These are phyloP conservation scores for Inga oerstediana DNA, from an alignment of 306 rosid genomes.

Conservation along the genomic window DNA sequence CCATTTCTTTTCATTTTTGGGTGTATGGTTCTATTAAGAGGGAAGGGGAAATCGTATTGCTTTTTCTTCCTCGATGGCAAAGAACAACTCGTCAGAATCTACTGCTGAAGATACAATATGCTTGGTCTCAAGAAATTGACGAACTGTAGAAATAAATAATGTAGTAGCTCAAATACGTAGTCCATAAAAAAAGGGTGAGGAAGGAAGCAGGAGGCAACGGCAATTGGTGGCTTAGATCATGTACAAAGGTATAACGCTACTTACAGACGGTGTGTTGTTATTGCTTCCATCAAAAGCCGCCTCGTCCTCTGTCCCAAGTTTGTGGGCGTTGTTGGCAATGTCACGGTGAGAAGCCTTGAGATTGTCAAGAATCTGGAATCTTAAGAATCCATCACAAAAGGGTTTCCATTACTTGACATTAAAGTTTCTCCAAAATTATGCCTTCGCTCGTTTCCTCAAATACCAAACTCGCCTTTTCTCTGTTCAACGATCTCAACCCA, in stretches of 20 bases:
- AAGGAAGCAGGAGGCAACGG: constrained; percentile 25
- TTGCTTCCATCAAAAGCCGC: constrained; percentile 43
- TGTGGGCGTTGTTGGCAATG: neutral
- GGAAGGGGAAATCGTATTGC: neutral
- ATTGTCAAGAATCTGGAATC: constrained; percentile 62
- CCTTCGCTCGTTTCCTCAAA: constrained; percentile 37
- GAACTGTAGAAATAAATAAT: neutral
- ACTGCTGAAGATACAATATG: neutral
- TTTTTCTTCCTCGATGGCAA: neutral
- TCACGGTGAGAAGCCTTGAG: constrained; percentile 28
- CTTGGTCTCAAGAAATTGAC: neutral
- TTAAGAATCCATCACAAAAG: constrained; percentile 38
- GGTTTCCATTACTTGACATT: constrained; percentile 62
- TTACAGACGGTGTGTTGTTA: constrained; percentile 35
- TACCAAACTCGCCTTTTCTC: constrained; percentile 24
- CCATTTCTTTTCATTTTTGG: neutral
- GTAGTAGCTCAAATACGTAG: neutral
- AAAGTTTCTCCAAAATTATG: constrained; percentile 41
- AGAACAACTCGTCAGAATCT: neutral
- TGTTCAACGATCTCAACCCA: constrained; percentile 22
- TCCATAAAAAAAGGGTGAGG: neutral
- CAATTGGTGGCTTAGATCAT: constrained; percentile 26
- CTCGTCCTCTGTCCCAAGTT: constrained; percentile 43
- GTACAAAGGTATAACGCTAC: constrained; percentile 48
- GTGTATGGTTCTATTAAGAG: neutral